Evolutionary conservation across 1,284 basidiomycete species (phyloP), one percentile per base, ranked within the genome.

Genomic region (Apiotrichum porosum): DNA sequence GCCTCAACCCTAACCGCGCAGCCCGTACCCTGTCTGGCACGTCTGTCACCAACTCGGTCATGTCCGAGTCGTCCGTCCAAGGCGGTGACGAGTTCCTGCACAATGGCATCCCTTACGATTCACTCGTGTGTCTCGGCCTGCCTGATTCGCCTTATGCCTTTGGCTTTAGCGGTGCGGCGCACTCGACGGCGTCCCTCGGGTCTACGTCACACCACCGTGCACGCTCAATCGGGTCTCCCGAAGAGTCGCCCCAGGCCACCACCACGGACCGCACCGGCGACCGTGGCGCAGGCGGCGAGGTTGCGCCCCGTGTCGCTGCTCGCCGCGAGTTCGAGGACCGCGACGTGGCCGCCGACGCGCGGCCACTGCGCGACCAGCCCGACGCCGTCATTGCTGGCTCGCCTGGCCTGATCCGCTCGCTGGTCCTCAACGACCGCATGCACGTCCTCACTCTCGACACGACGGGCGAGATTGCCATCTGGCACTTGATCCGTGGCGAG

Each of bases 381-480:
- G 86, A 88, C 58, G 80, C 82, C 41, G 72, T 86, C 10, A 85
- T 97, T 39, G 61, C 73, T 3, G 94, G 94, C 6, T 82, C 84
- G 37, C 79, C 83, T 48, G 94, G 95, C 5, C 79, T 97, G 12
- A 84, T 95, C 41, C 80, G 93, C 19, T 85, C 83, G 6, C 75
- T 85, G 21, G 78, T 92, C 51, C 76, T 98, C 38, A 97, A 93
- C 69, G 91, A 97, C 66, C 80, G 92, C 32, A 80, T 93, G 51
- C 93, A 97, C 66, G 91, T 86, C 5, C 74, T 99, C 44, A 91
- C 91, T 0, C 84, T 97, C 33, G 87, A 97, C 68, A 92, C 90
- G 0, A 88, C 88, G 9, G 83, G 71, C 34, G 64, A 86, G 56
- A 84, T 98, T 4, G 86, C 85, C 1, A 81, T 93, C 3, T 98